Percentiles rank a stretch among this genome's conserved stretches.
Conservation (phyloP, 495 filamentous ascomycete genomes). For the Extremus antarcticus region DNA sequence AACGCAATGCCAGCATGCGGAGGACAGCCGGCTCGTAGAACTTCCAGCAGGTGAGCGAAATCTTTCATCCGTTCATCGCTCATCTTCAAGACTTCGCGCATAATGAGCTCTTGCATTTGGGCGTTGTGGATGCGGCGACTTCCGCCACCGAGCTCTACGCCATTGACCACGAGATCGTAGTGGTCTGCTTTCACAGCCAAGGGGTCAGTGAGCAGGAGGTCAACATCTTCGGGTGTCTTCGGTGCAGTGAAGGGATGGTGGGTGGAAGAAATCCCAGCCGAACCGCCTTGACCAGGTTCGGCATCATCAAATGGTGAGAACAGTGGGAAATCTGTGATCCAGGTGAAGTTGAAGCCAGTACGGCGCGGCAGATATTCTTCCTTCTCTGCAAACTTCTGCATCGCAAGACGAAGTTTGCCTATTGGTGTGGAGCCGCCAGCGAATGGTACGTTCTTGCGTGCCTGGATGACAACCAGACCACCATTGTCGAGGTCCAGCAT, state of each 20-base stretch:
- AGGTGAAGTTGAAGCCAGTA: constrained; percentile 55
- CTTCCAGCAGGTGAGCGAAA: constrained; percentile 75
- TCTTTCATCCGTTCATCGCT: constrained; percentile 49
- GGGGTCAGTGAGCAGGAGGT: constrained; percentile 61
- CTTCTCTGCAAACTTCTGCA: constrained; percentile 56
- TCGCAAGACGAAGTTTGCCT: constrained; percentile 59
- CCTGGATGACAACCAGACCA: constrained; percentile 70
- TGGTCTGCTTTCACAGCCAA: constrained; percentile 64
- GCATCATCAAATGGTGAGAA: constrained; percentile 61
- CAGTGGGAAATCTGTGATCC: constrained; percentile 84
- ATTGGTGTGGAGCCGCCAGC: constrained; percentile 65
- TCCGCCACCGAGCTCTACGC: constrained; percentile 86
- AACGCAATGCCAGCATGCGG: constrained; percentile 90
- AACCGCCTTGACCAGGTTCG: constrained; percentile 74
- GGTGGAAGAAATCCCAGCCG: constrained; percentile 70
- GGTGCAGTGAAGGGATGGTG: constrained; percentile 97
- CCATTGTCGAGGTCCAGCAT: constrained; percentile 49
- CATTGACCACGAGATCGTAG: constrained; percentile 93
- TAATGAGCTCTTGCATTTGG: constrained; percentile 70
- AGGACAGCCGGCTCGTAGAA: constrained; percentile 81
- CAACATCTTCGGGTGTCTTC: constrained; percentile 57
- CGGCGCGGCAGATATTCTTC: constrained; percentile 44
- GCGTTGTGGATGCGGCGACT: constrained; percentile 86
- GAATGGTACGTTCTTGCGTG: constrained; percentile 52
- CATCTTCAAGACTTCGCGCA: constrained; percentile 68